These are phyloP conservation scores for Tuber aestivum DNA, from an alignment of 495 filamentous ascomycete genomes.

Conservation along the genomic window DNA sequence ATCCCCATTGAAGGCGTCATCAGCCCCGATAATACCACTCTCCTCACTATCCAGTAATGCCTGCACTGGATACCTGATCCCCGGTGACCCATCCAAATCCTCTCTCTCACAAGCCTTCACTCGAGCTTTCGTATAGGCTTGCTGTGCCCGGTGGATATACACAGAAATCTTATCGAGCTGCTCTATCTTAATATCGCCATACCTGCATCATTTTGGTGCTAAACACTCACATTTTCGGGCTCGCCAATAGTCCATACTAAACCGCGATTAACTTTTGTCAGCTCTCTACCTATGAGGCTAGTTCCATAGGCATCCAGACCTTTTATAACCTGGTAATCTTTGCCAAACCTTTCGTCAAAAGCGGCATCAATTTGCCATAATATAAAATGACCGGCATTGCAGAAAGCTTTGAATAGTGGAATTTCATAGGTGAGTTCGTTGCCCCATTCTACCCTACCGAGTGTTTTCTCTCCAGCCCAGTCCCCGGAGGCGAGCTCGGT, in stretches of 20 bases:
- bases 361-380: slow-evolving; percentile 47
- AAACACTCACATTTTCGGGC: neutral
- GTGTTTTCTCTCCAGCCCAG: slow-evolving; percentile 26
- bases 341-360: slow-evolving; percentile 30
- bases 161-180: neutral
- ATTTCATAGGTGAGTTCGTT: slow-evolving; percentile 10
- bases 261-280: neutral
- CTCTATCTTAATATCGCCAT: neutral
- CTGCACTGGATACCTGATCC: neutral
- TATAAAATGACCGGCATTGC: slow-evolving; percentile 25
- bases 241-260: slow-evolving; percentile 26
- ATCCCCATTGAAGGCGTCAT: neutral
- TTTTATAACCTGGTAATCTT: slow-evolving; percentile 22
- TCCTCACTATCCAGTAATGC: neutral
- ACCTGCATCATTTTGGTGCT: neutral
- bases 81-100: neutral
- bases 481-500: slow-evolving; percentile 42
- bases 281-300: neutral
- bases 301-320: slow-evolving; percentile 2
- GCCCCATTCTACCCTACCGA: neutral
- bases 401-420: slow-evolving; percentile 13
- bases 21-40: neutral
- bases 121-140: neutral
- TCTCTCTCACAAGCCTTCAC: neutral
- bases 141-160: neutral